Percentiles rank a stretch among this genome's conserved stretches.
Conservation (phyloP, 257 asterid genomes). For the Knoxia roxburghii region DNA sequence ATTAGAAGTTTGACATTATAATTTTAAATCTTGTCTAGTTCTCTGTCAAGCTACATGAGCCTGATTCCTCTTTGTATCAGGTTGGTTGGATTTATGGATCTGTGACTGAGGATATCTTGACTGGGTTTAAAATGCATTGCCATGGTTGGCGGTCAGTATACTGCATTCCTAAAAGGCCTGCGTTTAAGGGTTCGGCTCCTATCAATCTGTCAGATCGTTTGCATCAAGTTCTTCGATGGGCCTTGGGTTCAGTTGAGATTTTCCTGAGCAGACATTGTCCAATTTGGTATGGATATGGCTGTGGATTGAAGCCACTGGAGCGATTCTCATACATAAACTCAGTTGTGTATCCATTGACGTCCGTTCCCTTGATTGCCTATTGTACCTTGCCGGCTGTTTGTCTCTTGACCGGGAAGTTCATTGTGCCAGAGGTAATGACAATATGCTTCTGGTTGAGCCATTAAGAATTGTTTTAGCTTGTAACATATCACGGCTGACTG, state of each 20-base stretch:
- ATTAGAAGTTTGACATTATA: background rate
- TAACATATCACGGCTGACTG: conserved; percentile 1
- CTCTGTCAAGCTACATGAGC: background rate
- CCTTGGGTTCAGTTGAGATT: conserved; percentile 93
- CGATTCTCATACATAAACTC: conserved; percentile 90
- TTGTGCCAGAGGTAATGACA: conserved; percentile 75
- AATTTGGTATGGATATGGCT: conserved; percentile 93
- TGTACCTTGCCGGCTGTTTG: conserved; percentile 94
- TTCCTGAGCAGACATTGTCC: conserved; percentile 91
- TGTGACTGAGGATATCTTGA: conserved; percentile 94
- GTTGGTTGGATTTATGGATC: conserved; percentile 98
- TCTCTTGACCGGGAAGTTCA: conserved; percentile 85
- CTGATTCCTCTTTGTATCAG: conserved; percentile 33
- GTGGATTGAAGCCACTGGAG: conserved; percentile 94
- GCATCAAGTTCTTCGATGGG: conserved; percentile 98
- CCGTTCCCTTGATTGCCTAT: conserved; percentile 80
- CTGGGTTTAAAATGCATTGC: conserved; percentile 98
- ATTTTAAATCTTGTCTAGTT: background rate
- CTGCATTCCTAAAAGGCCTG: conserved; percentile 80
- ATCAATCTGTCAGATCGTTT: conserved; percentile 95
- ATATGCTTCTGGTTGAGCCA: background rate
- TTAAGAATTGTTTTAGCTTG: background rate
- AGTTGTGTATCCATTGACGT: conserved; percentile 83
- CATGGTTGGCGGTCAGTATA: conserved; percentile 98
- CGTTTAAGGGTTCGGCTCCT: conserved; percentile 94